Percentiles rank a stretch among this genome's conserved stretches.
These are phyloP conservation scores for Trichosporon asahii DNA, from an alignment of 1,284 basidiomycete genomes.

Conservation along the genomic window DNA sequence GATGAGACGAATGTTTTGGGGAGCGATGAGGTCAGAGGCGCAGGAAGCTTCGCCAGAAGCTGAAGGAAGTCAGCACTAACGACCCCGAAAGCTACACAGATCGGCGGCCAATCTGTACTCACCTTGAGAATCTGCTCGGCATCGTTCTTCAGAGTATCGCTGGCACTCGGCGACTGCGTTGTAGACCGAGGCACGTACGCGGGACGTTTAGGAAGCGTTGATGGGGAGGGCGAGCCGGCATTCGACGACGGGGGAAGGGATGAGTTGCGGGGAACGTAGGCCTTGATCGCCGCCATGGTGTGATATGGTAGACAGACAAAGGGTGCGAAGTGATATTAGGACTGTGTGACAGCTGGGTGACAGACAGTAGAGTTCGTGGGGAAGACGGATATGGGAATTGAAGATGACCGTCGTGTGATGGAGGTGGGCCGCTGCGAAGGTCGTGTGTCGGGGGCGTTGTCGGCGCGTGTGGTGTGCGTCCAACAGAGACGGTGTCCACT, in stretches of 20 bases:
- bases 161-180: constrained; percentile 9
- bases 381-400: background rate
- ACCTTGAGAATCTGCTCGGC: constrained; percentile 39
- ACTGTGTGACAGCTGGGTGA: background rate
- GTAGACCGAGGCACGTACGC: constrained; percentile 19
- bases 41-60: constrained; percentile 38
- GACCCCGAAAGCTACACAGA: background rate
- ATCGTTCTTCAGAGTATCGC: constrained; percentile 26
- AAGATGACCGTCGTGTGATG: background rate
- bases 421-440: background rate
- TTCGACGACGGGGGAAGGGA: constrained; percentile 21
- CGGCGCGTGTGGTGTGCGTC: background rate
- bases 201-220: constrained; percentile 8
- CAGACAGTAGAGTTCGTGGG: background rate
- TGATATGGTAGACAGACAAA: background rate
- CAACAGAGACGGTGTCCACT: background rate
- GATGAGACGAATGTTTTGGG: background rate
- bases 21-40: constrained; percentile 36
- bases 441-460: background rate
- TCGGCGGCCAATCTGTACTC: constrained; percentile 12
- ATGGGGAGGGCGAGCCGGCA: constrained; percentile 13
- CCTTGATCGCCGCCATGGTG: constrained; percentile 21
- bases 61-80: constrained; percentile 15
- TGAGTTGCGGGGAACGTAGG: constrained; percentile 25
- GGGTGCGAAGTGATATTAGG: background rate